Percentiles rank a stretch among this genome's conserved stretches.
These are phyloP conservation scores for Eutypella sp. DNA, from an alignment of 2,329 filamentous ascomycete genomes.

Conservation along the genomic window DNA sequence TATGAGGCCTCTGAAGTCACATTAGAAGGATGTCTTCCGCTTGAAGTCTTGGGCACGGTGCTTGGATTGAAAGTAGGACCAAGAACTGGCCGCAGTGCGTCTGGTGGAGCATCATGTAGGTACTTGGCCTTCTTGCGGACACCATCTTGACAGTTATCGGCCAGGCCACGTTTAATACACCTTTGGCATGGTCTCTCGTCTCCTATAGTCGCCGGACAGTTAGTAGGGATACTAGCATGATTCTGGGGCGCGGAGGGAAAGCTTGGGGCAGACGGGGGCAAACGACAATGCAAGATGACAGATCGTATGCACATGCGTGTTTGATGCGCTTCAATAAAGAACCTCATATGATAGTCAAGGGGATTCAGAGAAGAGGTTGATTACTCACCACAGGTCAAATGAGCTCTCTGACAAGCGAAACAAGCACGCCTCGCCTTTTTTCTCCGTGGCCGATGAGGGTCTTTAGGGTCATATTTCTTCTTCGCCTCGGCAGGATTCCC, in stretches of 20 bases:
- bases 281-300: not conserved
- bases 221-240: conserved; percentile 8
- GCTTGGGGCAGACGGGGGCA: not conserved
- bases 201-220: conserved; percentile 48
- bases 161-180: conserved; percentile 89
- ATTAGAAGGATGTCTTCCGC: conserved; percentile 43
- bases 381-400: conserved; percentile 93
- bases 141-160: conserved; percentile 89
- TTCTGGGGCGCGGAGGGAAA: not conserved
- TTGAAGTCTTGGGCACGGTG: conserved; percentile 40
- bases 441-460: conserved; percentile 79
- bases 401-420: conserved; percentile 93
- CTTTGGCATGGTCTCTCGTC: conserved; percentile 91
- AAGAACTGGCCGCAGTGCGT: conserved; percentile 82
- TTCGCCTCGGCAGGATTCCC: conserved; percentile 47
- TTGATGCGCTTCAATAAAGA: not conserved
- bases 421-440: conserved; percentile 97
- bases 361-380: not conserved
- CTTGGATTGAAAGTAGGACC: conserved; percentile 63
- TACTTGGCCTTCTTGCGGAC: conserved; percentile 99
- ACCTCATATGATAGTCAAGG: not conserved
- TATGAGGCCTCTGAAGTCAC: conserved; percentile 43
- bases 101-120: conserved; percentile 88
- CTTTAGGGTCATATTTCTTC: conserved; percentile 78
- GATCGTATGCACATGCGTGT: not conserved